Evolutionary conservation across 495 filamentous ascomycete genomes (phyloP), one percentile per base, ranked within the genome.

Genomic region (Achaetomiella virescens): DNA sequence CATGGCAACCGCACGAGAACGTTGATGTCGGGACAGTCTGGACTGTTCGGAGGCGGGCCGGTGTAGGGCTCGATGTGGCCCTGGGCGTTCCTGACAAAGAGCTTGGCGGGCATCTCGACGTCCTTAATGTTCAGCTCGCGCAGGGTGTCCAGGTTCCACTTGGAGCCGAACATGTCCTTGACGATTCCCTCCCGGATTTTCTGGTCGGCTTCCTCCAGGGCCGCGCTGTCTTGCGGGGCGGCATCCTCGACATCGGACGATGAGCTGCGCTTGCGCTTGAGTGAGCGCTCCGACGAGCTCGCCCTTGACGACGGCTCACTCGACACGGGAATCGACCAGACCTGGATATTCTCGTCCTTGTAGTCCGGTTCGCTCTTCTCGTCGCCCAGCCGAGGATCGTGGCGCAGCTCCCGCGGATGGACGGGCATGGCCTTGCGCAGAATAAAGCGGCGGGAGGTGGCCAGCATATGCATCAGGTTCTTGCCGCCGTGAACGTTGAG

Each of bases 361-460:
- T 82, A 96, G 37, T 89, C 82, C 0, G 91, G 89, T 25, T 47
- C 42, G 66, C 52, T 14, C 21, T 27, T 42, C 12, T 46, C 52
- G 22, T 63, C 49, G 0, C 36, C 20, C 24, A 49, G 15, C 7
- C 61, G 53, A 6, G 64, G 74, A 41, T 78, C 76, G 20, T 71
- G 54, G 36, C 73, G 74, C 52, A 87, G 76, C 69, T 97, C 93
- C 44, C 77, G 75, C 22, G 82, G 77, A 20, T 65, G 70, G 2
- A 96, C 40, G 1, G 90, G 89, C 65, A 92, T 78, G 0, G 85
- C 84, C 63, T 85, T 89, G 24, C 93, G 77, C 65, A 97, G 92
- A n/a, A 98, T 79, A 69, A 96, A 97, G 29, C 83, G 72, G 37
- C 93, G 79, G n/a, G 87, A 83, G 0, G 89, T 88, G 29, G 90